Evolutionary conservation across 768 basidiomycete genomes (phyloP), one percentile per base, ranked within the genome.

Genomic region (Tulasnella sp.): DNA sequence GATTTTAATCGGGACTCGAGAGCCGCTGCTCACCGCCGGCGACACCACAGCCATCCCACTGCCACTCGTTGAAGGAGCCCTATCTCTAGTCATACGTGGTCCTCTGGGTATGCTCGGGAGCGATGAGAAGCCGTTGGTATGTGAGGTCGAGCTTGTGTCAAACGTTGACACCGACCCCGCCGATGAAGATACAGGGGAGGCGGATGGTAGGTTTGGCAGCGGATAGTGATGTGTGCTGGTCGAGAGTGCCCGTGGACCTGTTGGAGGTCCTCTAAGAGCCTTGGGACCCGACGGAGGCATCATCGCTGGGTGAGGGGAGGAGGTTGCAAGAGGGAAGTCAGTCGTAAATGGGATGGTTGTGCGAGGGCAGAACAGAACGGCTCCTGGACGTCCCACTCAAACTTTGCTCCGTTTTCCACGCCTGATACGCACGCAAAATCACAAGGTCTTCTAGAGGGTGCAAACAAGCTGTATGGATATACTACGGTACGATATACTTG

Each of bases 91-190:
- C 12, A 22, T 51, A 3, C 10, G 45, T 38, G 57, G 12, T 49
- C 10, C 15, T 29, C 30, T 27, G 19, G 31, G 68, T 69, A 21
- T 62, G 70, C 55, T 64, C 68, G 71, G 64, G 9, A 67, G 65
- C 0, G 61, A 2, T 65, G 66, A 38, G 60, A 63, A 41, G 65
- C 59, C 4, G 53, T 59, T 17, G 51, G 67, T 65, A 57, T 70
- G 69, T 8, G 68, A 64, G 2, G 70, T 62, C 42, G 68, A 65
- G 27, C 71, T 59, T 24, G 67, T 65, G 31, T 63, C 62, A 22
- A 65, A 62, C 8, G 68, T 62, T 7, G 70, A 61, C 3, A 71
- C 67, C 46, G 73, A 65, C 2, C n/a, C n/a, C n/a, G 72, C 34
- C 34, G 34, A 38, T 15, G 34, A 38, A 38, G 34, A 38, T 15